Evolutionary conservation across 2,329 filamentous ascomycete genomes (phyloP).

Genomic region (Graphilbum sp.): DNA sequence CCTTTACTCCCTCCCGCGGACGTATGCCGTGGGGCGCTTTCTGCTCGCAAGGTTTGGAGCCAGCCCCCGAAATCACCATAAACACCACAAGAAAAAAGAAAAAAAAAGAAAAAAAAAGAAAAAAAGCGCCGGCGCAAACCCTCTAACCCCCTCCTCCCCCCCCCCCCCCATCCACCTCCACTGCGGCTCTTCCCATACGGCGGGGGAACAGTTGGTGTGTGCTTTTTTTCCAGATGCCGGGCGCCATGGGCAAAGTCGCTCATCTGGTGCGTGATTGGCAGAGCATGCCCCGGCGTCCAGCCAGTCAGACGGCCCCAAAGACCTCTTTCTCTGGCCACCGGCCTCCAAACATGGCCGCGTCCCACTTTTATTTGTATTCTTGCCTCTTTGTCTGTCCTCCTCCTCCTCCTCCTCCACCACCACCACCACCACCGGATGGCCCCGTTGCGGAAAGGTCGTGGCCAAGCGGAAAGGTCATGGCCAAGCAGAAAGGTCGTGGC

Average conservation of each 20-base stretch:
- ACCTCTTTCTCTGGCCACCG: constrained; percentile 5
- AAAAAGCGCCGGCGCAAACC: no score
- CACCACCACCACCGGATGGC: constrained; percentile 4
- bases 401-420: neutral
- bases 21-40: no score
- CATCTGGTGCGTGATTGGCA: constrained; percentile 15
- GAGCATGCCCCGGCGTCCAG: constrained; percentile 1
- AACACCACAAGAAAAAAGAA: no score
- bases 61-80: no score
- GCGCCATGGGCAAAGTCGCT: constrained; percentile 10
- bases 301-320: constrained; percentile 10
- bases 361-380: constrained; percentile 13
- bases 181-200: constrained; percentile 15
- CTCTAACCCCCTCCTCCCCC: no score
- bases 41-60: no score
- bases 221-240: constrained; percentile 7
- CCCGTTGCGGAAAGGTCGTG: constrained; percentile 5
- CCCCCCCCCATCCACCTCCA: neutral
- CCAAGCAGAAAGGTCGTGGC: no score
- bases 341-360: constrained; percentile 13
- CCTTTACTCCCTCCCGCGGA: no score
- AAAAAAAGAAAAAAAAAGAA: no score
- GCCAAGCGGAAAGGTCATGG: neutral
- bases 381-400: neutral
- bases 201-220: constrained; percentile 12